These are phyloP conservation scores for Trametes polyzona DNA, from an alignment of 1,284 basidiomycete genomes.

Conservation along the genomic window DNA sequence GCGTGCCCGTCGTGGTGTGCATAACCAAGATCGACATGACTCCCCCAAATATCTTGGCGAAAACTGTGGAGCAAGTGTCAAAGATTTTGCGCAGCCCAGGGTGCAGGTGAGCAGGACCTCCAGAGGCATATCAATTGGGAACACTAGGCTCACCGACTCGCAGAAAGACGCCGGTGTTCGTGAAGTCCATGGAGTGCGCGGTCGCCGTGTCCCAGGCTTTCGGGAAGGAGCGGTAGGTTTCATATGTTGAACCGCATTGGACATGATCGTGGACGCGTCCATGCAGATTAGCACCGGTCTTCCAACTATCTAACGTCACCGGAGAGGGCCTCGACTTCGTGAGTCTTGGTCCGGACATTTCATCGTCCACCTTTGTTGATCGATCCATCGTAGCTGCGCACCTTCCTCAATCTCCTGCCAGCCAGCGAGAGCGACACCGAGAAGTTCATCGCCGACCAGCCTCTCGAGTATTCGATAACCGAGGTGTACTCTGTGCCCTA, in stretches of 20 bases:
- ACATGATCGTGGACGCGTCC: neutral
- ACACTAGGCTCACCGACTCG: constrained; percentile 9
- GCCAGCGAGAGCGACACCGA: constrained; percentile 82
- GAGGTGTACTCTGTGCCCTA: constrained; percentile 88
- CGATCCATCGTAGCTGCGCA: constrained; percentile 59
- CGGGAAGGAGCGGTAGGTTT: constrained; percentile 62
- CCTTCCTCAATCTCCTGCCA: constrained; percentile 85
- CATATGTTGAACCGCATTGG: neutral
- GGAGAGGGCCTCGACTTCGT: constrained; percentile 88
- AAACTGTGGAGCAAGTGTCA: constrained; percentile 90
- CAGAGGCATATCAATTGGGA: neutral
- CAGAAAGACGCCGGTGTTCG: constrained; percentile 80
- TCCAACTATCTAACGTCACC: constrained; percentile 94
- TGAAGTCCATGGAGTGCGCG: constrained; percentile 75
- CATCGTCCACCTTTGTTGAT: neutral
- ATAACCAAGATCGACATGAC: constrained; percentile 99
- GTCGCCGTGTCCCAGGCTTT: constrained; percentile 80
- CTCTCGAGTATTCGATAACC: constrained; percentile 88
- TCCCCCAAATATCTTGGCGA: constrained; percentile 85
- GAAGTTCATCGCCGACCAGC: constrained; percentile 83
- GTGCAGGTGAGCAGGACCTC: constrained; percentile 61
- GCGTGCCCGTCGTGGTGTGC: constrained; percentile 92
- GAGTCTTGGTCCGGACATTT: constrained; percentile 24
- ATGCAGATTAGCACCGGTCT: constrained; percentile 86
- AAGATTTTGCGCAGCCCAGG: constrained; percentile 96